Base-by-base conservation (phyloP, 2,329 filamentous ascomycete genomes). In the Botryotinia calthae region DNA sequence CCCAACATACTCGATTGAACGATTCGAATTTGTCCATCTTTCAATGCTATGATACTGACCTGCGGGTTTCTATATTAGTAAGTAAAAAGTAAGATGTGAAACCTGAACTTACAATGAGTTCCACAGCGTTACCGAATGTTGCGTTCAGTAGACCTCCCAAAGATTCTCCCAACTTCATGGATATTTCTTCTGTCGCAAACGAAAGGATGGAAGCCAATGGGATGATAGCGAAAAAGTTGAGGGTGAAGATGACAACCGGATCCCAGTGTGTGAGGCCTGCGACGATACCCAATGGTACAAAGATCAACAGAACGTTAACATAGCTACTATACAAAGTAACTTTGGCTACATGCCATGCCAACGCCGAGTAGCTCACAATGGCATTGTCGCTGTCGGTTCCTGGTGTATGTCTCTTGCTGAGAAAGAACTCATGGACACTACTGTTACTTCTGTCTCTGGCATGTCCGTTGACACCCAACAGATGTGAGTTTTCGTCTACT, bases 1-100 rank as follows among this genome's bases (percentile, higher is more conserved):
- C 95, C 95, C 46, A 98, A 89, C 94, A 98, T 98, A 76, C 94
- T 97, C 22, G 96, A 92, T 84, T 98, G 96, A 31, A 98, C 95
- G 76, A 98, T 95, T 78, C 95, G 90, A 80, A 98, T 97, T 84
- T 99, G 92, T 75, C 90, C 89, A 78, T 96, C 89, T 76, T 86
- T 89, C 62, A 99, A 87, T 34, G 96, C 96, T 75, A 98, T 91
- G 77, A 99, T 95, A 81, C 93, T 97, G 81, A 97, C 93, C 93
- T 95, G 80, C 48, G 3, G 28, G 37, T 7, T 40, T 48, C 14
- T 14, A 51, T 10, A 37, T 34, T 58, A 72, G 48, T 25, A 25
- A 25, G 22, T 34, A 8, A n/a, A 12, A 20, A 14, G 16, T 20
- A 20, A 25, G 40, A 61, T 34, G 14, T n/a, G 16, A n/a, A 9